phyloP scores from a whole-genome alignment of 1,284 basidiomycete genomes.

The Phlebopus sp. region DNA sequence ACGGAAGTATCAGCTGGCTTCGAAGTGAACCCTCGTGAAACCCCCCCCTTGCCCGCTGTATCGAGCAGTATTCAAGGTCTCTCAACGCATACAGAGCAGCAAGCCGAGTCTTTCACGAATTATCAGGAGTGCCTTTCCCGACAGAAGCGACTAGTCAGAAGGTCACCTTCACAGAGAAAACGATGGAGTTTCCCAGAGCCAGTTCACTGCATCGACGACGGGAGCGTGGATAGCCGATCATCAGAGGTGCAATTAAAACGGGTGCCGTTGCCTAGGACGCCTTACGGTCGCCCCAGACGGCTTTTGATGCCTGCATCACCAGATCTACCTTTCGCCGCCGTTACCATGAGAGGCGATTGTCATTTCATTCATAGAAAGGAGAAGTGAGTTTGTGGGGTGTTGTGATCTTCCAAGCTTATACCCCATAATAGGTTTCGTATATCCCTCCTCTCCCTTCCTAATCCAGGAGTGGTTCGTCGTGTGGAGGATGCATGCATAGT shows the following conservation, averaged over 20 bases:
- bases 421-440: slow-evolving; percentile 34
- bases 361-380: slow-evolving; percentile 44
- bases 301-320: slow-evolving; percentile 38
- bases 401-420: slow-evolving; percentile 13
- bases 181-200: slow-evolving; percentile 8
- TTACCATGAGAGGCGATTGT: slow-evolving; percentile 50
- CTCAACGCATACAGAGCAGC: no score
- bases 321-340: slow-evolving; percentile 39
- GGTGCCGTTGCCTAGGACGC: slow-evolving; percentile 39
- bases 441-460: slow-evolving; percentile 42
- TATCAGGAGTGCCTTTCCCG: slow-evolving; percentile 1
- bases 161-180: slow-evolving; percentile 6
- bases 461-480: slow-evolving; percentile 34
- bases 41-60: no score
- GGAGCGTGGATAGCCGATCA: slow-evolving; percentile 10
- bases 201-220: slow-evolving; percentile 12
- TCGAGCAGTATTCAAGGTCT: no score
- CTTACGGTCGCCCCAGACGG: slow-evolving; percentile 40
- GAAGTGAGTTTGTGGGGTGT: slow-evolving; percentile 24
- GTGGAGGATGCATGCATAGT: slow-evolving; percentile 44
- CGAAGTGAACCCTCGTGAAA: no score
- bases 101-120: background rate
- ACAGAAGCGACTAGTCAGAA: slow-evolving; percentile 2
- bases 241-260: slow-evolving; percentile 24
- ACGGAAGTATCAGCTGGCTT: no score